These are phyloP conservation scores for Lolium perenne DNA, from an alignment of 176 grass and related monocot species.

Conservation along the genomic window DNA sequence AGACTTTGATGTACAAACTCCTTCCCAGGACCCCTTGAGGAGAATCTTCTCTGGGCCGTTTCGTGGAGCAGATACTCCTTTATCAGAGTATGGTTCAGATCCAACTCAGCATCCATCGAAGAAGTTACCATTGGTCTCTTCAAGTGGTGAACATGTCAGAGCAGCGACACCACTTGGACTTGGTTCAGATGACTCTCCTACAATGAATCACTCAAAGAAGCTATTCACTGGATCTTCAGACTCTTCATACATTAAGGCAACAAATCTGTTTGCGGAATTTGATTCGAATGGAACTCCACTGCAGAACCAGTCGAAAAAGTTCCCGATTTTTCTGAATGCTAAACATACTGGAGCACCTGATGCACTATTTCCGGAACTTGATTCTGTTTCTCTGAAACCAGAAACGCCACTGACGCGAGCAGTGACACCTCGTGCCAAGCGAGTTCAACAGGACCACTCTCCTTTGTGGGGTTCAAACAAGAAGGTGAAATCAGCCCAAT, in stretches of 20 bases:
- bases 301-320: conserved; percentile 32
- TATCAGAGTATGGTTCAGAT: conserved; percentile 38
- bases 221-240: conserved; percentile 29
- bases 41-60: conserved; percentile 38
- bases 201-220: conserved; percentile 40
- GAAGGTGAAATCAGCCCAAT: conserved; percentile 56
- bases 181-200: conserved; percentile 29
- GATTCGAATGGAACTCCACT: conserved; percentile 50
- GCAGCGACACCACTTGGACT: background rate
- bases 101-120: conserved; percentile 49
- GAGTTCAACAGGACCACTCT: conserved; percentile 64
- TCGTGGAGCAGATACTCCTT: conserved; percentile 47
- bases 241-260: conserved; percentile 49
- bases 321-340: conserved; percentile 14
- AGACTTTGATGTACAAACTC: conserved; percentile 57
- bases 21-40: conserved; percentile 47
- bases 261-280: conserved; percentile 45
- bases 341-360: conserved; percentile 37
- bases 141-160: conserved; percentile 45
- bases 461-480: conserved; percentile 57
- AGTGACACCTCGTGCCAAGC: conserved; percentile 65
- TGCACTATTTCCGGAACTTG: conserved; percentile 46
- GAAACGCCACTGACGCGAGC: conserved; percentile 72
- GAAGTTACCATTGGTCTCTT: conserved; percentile 33
- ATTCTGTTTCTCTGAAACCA: conserved; percentile 62